Base-by-base conservation (phyloP, 2,329 filamentous ascomycete species). In the Paecilomyces sp. region DNA sequence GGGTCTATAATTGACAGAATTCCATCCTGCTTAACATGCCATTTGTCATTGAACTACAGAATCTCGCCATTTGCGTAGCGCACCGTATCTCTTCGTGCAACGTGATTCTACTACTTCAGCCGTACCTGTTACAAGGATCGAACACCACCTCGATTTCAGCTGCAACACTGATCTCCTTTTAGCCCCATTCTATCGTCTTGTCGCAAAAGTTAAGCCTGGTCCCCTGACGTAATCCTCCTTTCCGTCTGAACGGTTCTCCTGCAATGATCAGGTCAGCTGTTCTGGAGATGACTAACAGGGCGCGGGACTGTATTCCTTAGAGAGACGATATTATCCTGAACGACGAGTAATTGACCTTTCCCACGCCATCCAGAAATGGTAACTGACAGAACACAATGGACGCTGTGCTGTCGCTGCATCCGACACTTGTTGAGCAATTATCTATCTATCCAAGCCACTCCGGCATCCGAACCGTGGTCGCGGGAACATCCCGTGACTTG, bases 401-500 rank as follows among this genome's bases (percentile, higher is more conserved):
- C 18, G 41, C n/a, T 47, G 5, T 22, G 41, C 41, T 47, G 41
- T 47, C 15, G 41, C 41, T 22, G 41, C 41, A 18, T 47, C n/a
- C n/a, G 41, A 47, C n/a, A 47, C 41, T 47, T 53, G n/a, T 28
- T 28, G 25, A 28, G 25, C 3, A 28, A 28, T 22, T 22, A 22
- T 22, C 22, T 22, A 22, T 22, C 22, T 22, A 22, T 22, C 28
- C 51, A 25, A 53, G 51, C 51, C 51, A 53, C 51, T n/a, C 51
- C 24, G 51, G 22, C 22, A 53, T 25, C 51, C 24, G 28, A 25
- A 25, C 51, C 41, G 41, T 8, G 41, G 30, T 59, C 54, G 60
- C 59, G 55, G 60, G 59, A 58, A 59, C 50, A 60, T 66, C 70
- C 70, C 69, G 70, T 73, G 71, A 73, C 67, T 66, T 59, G 25